Base-by-base conservation (phyloP, 1,139 yeast genomes). In the Pichia sp. region DNA sequence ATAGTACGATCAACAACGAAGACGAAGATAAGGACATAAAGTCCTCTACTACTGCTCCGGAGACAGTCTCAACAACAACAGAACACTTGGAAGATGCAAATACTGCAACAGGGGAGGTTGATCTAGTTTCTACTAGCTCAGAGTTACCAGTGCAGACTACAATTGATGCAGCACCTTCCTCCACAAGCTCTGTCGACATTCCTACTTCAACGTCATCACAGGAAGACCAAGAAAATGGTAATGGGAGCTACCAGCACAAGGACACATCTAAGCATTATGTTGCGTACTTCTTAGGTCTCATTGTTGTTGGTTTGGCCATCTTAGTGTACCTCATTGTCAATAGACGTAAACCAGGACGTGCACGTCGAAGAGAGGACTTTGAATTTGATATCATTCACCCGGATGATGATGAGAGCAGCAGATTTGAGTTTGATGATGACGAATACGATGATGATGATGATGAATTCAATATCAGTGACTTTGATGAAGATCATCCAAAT, bases 371-470 rank as follows among this genome's bases (percentile, higher is more conserved):
- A 44, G 84, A 77, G 39, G 82, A 80, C 43, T 81, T 74, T 52
- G 93, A 82, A 55, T 82, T 82, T 56, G 93, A 82, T 55, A 79
- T 82, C 31, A 81, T 82, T 34, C 77, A 77, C 14, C 82, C 82
- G 1, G 46, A 44, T 13, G 81, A 74, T 50, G 88, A 81, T 32
- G 68, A 69, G 12, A 45, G 50, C 14, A 40, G 43, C 14, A 25
- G 59, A 50, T 30, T 51, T 30, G 41, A 37, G 25, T 38, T 37
- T 35, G 44, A 39, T 25, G 46, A 43, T 19, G 42, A 38, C 16
- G 51, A 54, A 29, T 37, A 37, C 15, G 35, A 26, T 4, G 32
- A 34, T 20, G 32, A 35, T 6, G 30, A 29, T 13, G 30, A 32
- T 25, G 25, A 21, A 5, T 35, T 15, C n/a, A 17, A 27, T 5